Percentiles rank a stretch among this genome's conserved stretches.
These are phyloP conservation scores for Crithidia sp. DNA, from an alignment of 208 protist genomes.

Conservation along the genomic window DNA sequence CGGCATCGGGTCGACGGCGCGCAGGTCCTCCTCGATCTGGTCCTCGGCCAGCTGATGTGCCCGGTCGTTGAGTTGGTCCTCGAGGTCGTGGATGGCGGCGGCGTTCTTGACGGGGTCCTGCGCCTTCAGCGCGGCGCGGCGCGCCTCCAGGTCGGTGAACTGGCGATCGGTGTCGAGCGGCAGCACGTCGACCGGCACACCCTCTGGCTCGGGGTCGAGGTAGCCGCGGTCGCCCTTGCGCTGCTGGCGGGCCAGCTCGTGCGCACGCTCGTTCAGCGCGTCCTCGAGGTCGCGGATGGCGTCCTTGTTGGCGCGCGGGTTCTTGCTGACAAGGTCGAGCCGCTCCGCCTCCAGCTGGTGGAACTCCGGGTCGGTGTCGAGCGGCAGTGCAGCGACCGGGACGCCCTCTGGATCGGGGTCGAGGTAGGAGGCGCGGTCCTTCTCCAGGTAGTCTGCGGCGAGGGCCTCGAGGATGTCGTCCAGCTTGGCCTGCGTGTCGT, in stretches of 20 bases:
- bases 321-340: conserved; percentile 53
- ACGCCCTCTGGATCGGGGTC: conserved; percentile 58
- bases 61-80: conserved; percentile 79
- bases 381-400: conserved; percentile 45
- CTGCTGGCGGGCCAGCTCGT: conserved; percentile 50
- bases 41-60: conserved; percentile 63
- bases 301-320: conserved; percentile 52
- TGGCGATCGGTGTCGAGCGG: conserved; percentile 68
- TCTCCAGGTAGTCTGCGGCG: conserved; percentile 54
- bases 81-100: conserved; percentile 55
- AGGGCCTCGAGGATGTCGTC: conserved; percentile 64
- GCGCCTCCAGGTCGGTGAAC: conserved; percentile 66
- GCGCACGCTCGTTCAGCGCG: conserved; percentile 66
- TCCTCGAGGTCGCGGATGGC: conserved; percentile 60
- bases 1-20: conserved; percentile 46
- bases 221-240: conserved; percentile 61
- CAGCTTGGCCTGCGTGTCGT: conserved; percentile 58
- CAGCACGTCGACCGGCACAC: conserved; percentile 60
- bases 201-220: conserved; percentile 73
- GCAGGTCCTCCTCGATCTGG: conserved; percentile 68
- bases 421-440: conserved; percentile 60
- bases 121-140: conserved; percentile 61
- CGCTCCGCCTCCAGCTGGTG: conserved; percentile 66
- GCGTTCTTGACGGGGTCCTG: conserved; percentile 60
- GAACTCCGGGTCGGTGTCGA: conserved; percentile 65